A percentile compares a stretch with the other conserved stretches of the same genome.
Conservation (phyloP, 345 rosid genomes). For the Aegle marmelos region DNA sequence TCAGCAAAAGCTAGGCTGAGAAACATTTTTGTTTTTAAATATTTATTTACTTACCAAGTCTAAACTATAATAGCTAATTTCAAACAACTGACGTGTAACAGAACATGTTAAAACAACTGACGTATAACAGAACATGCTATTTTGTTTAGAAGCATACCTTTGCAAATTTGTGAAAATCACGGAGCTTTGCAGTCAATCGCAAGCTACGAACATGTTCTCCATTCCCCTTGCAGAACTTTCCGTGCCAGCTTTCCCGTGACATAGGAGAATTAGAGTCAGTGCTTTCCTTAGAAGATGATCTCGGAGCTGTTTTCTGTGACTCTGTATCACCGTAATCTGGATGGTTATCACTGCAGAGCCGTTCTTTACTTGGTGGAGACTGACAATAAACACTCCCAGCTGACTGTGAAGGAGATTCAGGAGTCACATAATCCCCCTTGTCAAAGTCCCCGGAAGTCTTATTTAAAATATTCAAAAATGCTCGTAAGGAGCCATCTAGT, state of each 20-base stretch:
- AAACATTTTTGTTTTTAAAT: too few species aligned
- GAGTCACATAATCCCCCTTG: slow-evolving; percentile 60
- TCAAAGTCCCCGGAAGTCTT: slow-evolving; percentile 66
- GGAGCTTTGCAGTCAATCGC: slow-evolving; percentile 83
- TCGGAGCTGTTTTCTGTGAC: slow-evolving; percentile 49
- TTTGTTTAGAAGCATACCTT: slow-evolving; percentile 43
- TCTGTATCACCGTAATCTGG: slow-evolving; percentile 67
- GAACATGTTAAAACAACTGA: slow-evolving; percentile 6
- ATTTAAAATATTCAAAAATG: slow-evolving; percentile 64
- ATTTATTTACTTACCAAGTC: not conserved
- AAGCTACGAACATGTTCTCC: slow-evolving; percentile 72
- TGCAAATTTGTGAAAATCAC: slow-evolving; percentile 93
- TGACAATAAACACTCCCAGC: slow-evolving; percentile 38
- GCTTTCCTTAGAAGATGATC: slow-evolving; percentile 62
- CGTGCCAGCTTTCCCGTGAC: slow-evolving; percentile 77
- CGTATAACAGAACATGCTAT: slow-evolving; percentile 1
- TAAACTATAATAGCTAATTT: not conserved
- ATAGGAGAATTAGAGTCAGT: slow-evolving; percentile 61
- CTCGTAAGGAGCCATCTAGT: slow-evolving; percentile 67
- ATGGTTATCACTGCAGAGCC: slow-evolving; percentile 43
- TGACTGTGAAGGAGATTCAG: slow-evolving; percentile 57
- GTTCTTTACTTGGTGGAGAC: slow-evolving; percentile 60
- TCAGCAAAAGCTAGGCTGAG: not conserved
- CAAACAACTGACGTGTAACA: not conserved
- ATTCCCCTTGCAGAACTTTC: slow-evolving; percentile 52